Evolutionary conservation across 2,329 filamentous ascomycete genomes (phyloP).

Genomic region (Magnaporthiopsis poae): DNA sequence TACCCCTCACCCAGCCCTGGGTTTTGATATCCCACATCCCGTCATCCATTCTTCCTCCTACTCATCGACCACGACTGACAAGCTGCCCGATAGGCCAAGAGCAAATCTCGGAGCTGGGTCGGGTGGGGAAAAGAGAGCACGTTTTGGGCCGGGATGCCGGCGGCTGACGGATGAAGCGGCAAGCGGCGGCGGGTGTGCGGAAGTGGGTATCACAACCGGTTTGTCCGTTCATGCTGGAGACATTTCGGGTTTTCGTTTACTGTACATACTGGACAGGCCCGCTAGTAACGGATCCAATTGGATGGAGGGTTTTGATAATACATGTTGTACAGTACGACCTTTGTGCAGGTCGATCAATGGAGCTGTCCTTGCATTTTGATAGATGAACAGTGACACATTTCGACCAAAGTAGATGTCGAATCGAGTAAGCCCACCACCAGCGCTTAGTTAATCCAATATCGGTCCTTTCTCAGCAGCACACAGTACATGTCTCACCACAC

Average conservation of each 20-base stretch:
- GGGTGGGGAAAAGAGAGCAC: not conserved
- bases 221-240: no score
- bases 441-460: no score
- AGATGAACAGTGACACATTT: not conserved
- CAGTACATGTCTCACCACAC: not conserved
- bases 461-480: not conserved
- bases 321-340: no score
- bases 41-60: not conserved
- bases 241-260: not conserved
- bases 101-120: not conserved
- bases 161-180: not conserved
- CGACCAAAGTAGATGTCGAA: not conserved
- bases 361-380: not conserved
- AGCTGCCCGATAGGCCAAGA: not conserved
- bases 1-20: not conserved
- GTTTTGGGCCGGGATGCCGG: not conserved
- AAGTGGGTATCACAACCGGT: not conserved
- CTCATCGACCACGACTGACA: not conserved
- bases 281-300: not conserved
- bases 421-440: not conserved
- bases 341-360: not conserved
- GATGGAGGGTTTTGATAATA: not conserved
- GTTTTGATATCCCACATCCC: not conserved
- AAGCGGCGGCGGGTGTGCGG: not conserved
- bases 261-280: not conserved